These are phyloP conservation scores for Aspergillus biplanus DNA, from an alignment of 495 filamentous ascomycete species.

Conservation along the genomic window DNA sequence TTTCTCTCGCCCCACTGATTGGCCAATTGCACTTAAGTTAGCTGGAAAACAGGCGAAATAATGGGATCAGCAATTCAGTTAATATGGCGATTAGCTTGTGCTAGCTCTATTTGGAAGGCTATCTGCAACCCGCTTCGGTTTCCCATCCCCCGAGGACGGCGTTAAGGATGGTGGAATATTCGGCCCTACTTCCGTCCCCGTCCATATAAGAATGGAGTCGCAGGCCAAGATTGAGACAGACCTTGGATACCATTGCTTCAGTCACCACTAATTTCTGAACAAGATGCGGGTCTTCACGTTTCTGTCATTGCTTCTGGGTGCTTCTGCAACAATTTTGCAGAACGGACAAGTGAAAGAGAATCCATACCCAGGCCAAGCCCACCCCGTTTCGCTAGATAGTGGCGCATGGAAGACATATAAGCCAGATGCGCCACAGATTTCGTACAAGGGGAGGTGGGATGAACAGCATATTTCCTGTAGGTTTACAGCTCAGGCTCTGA, in stretches of 20 bases:
- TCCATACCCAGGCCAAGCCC: slow-evolving; percentile 39
- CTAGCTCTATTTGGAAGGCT: slow-evolving; percentile 3
- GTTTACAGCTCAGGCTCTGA: slow-evolving; percentile 32
- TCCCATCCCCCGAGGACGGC: background rate
- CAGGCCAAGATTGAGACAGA: background rate
- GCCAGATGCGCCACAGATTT: slow-evolving; percentile 59
- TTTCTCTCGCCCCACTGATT: background rate
- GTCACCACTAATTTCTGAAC: background rate
- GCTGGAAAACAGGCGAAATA: background rate
- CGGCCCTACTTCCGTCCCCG: background rate
- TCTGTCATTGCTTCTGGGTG: slow-evolving; percentile 22
- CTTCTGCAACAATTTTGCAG: slow-evolving; percentile 58
- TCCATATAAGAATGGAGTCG: background rate
- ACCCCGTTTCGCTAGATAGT: slow-evolving; percentile 24
- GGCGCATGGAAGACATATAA: slow-evolving; percentile 53
- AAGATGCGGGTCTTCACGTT: slow-evolving; percentile 4
- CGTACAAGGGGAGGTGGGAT: slow-evolving; percentile 73
- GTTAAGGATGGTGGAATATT: background rate
- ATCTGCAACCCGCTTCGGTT: background rate
- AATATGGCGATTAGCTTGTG: background rate
- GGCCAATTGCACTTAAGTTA: background rate
- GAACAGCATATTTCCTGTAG: slow-evolving; percentile 66
- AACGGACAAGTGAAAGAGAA: slow-evolving; percentile 59
- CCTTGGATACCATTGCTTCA: background rate
- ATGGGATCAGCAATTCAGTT: background rate